Evolutionary conservation across 371 early-diverging fungal genomes (phyloP), one percentile per base, ranked within the genome.

Genomic region (Rhizopus arrhizus): DNA sequence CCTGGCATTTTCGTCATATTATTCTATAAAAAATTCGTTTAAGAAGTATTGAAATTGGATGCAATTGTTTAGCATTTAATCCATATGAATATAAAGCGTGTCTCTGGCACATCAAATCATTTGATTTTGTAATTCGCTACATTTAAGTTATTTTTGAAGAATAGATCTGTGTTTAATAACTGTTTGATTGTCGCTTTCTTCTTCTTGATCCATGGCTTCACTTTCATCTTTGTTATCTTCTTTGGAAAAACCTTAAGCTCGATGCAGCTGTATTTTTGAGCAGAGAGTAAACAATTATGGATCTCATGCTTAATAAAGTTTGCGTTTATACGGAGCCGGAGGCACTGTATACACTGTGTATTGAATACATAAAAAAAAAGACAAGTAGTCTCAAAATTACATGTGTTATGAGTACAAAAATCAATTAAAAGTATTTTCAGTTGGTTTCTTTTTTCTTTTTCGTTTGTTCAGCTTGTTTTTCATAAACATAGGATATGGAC

Each of bases 251-350:
- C 36, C 15, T 52, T 52, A 52, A 52, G 53, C 36, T 52, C 16
- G 53, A 52, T 52, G 36, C 53, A 52, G 53, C 53, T 52, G 53
- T 12, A 52, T 52, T 52, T 52, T 52, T 52, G 53, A 52, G 53
- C 32, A 52, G 36, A 52, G 53, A 52, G 53, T 52, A 52, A 52
- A 52, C 53, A 31, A 38, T 52, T 52, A 52, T 52, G 53, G 16
- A 52, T 52, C 36, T 52, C 53, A 52, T 38, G 53, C 38, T 35
- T 52, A 52, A 52, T 52, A 52, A 52, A 0, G 15, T 52, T 52
- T 52, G 53, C 53, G 38, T 36, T 52, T 52, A 52, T 52, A 52
- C 53, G 38, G 16, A 52, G 35, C 36, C 53, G 36, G 36, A 52
- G 53, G 53, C 53, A 52, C 53, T 38, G 50, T 49, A 49, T 22